These are phyloP conservation scores for Pleurotus ostreatus DNA, from an alignment of 768 basidiomycete species.

Conservation along the genomic window DNA sequence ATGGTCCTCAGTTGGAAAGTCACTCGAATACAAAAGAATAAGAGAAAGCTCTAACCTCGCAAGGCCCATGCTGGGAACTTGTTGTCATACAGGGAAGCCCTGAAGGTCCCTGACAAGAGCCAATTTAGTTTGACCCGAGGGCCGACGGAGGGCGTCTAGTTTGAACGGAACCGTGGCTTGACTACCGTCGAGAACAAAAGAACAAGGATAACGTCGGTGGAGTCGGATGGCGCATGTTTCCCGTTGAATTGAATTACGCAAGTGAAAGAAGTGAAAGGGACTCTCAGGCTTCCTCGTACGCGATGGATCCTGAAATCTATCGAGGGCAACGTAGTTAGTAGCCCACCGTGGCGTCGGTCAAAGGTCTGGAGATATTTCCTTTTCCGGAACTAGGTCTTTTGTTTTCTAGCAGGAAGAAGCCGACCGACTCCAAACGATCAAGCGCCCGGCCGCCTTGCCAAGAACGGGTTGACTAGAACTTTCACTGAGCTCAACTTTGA, in stretches of 20 bases:
- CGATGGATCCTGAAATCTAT: too few species aligned
- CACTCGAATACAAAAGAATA: slow-evolving; percentile 4
- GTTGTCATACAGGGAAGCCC: background rate
- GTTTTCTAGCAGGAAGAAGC: background rate
- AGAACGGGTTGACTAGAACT: background rate
- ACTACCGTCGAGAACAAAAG: background rate
- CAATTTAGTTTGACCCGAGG: background rate
- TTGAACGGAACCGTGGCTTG: too few species aligned
- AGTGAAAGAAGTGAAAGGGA: too few species aligned
- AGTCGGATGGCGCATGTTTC: too few species aligned
- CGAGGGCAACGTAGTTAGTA: too few species aligned
- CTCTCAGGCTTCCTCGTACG: too few species aligned
- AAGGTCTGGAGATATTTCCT: background rate
- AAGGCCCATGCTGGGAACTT: background rate
- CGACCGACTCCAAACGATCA: background rate
- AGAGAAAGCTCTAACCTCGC: background rate
- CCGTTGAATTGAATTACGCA: too few species aligned
- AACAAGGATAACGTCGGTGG: background rate
- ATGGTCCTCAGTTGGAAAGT: slow-evolving; percentile 1
- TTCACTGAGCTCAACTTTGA: background rate
- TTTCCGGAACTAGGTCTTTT: background rate
- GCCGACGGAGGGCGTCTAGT: background rate
- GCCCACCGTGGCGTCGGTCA: background rate
- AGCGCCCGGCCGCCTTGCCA: background rate
- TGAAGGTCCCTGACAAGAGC: slow-evolving; percentile 4